Percentiles rank a stretch among this genome's conserved stretches.
Conservation (phyloP, 1,284 basidiomycete genomes). For the Tetrapyrgos nigripes region DNA sequence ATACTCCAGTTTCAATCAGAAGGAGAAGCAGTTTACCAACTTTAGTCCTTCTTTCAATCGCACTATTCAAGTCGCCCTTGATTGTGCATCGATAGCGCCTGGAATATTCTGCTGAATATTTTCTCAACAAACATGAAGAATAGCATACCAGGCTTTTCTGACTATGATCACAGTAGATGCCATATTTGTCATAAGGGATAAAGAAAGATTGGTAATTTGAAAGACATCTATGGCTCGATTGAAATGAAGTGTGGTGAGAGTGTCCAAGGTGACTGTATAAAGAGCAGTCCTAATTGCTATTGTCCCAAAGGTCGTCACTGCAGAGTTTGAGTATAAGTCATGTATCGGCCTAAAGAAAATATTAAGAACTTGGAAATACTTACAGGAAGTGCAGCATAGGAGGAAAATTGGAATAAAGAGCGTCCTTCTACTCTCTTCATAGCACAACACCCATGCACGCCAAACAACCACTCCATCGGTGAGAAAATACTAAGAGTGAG, state of each 20-base stretch:
- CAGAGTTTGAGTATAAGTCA: background rate
- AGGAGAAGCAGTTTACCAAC: background rate
- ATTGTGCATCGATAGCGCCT: conserved; percentile 3
- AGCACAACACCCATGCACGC: conserved; percentile 6
- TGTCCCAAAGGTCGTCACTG: background rate
- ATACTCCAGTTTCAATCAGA: conserved; percentile 3
- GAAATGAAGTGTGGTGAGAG: background rate
- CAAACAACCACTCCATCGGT: conserved; percentile 6
- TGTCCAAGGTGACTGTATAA: background rate
- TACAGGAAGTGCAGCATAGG: background rate
- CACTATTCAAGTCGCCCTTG: background rate
- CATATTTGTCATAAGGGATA: conserved; percentile 3
- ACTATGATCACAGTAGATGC: background rate
- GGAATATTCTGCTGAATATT: background rate
- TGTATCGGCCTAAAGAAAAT: background rate
- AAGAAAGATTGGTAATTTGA: background rate
- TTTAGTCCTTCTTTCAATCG: background rate
- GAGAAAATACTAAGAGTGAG: background rate
- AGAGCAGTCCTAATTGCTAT: background rate
- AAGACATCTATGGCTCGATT: conserved; percentile 1
- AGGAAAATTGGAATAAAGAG: conserved; percentile 5
- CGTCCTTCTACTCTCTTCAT: background rate
- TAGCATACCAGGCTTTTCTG: conserved; percentile 1
- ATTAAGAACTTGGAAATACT: background rate
- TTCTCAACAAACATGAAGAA: background rate